A percentile compares a stretch with the other conserved stretches of the same genome.
Conservation (phyloP, 2,329 filamentous ascomycete species). For the Diaporthe citrichinensis region DNA sequence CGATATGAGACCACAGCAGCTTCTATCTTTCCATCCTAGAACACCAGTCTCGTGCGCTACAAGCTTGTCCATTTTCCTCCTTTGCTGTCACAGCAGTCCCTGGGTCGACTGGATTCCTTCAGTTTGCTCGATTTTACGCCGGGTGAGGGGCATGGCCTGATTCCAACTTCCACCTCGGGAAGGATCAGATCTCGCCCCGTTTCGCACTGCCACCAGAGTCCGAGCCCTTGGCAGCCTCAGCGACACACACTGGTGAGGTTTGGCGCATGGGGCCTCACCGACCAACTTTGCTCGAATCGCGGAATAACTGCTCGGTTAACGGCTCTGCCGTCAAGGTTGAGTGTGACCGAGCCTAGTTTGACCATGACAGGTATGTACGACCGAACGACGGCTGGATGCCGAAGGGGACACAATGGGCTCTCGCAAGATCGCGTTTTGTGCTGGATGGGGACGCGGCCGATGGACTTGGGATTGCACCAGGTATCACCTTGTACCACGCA, state of each 20-base stretch:
- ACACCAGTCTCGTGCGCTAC: not conserved
- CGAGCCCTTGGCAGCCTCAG: constrained; percentile 15
- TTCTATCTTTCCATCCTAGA: not conserved
- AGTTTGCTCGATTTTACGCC: not conserved
- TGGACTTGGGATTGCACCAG: not conserved
- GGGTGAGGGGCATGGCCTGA: not conserved
- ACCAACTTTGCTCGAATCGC: not conserved
- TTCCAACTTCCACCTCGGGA: not conserved
- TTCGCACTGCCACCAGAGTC: constrained; percentile 14
- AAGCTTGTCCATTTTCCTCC: not conserved
- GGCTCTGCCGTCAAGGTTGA: not conserved
- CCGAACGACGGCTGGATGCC: not conserved
- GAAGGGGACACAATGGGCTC: not conserved
- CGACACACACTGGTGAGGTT: not conserved
- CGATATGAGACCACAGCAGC: not conserved
- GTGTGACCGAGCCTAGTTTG: not conserved
- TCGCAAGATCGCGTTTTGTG: not conserved
- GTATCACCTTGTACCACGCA: not conserved
- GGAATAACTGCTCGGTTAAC: not conserved
- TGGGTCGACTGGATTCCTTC: not conserved
- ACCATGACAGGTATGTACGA: not conserved
- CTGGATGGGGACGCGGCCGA: not conserved
- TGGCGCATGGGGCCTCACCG: not conserved
- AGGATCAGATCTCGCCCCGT: constrained; percentile 12
- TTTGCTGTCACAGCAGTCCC: not conserved